Base-by-base conservation (phyloP, 495 filamentous ascomycete species). In the Tuber borchii region DNA sequence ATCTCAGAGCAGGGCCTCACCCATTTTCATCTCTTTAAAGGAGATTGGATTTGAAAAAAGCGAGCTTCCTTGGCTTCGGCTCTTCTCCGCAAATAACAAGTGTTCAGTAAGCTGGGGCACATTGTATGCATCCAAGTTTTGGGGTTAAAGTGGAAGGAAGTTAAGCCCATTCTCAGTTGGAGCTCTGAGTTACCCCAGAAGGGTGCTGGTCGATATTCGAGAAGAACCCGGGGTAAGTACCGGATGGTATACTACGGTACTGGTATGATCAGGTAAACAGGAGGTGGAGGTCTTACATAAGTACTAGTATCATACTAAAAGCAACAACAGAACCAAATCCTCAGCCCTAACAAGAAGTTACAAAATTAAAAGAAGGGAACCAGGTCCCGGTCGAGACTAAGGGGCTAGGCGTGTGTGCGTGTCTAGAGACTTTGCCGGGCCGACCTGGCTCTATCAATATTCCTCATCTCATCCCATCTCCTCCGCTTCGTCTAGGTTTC, bases 41-140 rank as follows among this genome's bases (percentile, higher is more conserved):
- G 56, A 9, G n/a, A 65, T 31, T 65, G 56, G 56, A 31, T 65
- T 65, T 16, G 26, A 34, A 51, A 72, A 79, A 71, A 76, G 40
- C 61, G 48, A 68, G 48, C 43, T 56, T 69, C 73, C 71, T 72
- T 31, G 69, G 22, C 69, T 69, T 72, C 72, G 73, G 76, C 22
- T 75, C 46, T 73, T 79, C 78, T 76, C 78, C 73, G 56, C 39
- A 77, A 79, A 79, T 79, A 73, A 45, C 42, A 22, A 79, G 69
- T 42, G 34, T 34, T 65, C 56, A 17, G 26, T 65, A 65, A 65
- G 26, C 10, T 31, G 31, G 12, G 26, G 56, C 26, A 56, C 12
- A 34, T 34, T 26, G 14, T 65, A 26, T 8, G 26, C 34, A 34
- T 65, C 56, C 26, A 14, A 19, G 5, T 65, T 65, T 65, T 8